These are phyloP conservation scores for Poa annua DNA, from an alignment of 176 grass and related monocot genomes.

Conservation along the genomic window DNA sequence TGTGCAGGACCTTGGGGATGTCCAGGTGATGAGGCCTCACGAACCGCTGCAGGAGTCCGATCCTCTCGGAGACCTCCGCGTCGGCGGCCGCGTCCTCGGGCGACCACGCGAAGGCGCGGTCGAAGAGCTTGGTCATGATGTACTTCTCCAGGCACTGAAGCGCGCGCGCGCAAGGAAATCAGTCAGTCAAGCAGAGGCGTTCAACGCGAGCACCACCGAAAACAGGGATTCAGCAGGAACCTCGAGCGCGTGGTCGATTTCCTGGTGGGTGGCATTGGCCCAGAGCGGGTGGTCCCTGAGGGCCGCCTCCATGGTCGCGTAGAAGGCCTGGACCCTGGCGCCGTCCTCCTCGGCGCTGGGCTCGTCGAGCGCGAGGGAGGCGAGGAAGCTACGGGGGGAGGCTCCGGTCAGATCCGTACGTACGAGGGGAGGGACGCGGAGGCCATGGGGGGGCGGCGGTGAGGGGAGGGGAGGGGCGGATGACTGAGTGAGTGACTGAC, in stretches of 20 bases:
- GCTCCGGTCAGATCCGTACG: constrained; percentile 9
- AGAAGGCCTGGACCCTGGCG: constrained; percentile 71
- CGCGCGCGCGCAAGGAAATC: neutral
- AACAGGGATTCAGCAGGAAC: constrained; percentile 27
- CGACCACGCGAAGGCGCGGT: constrained; percentile 63
- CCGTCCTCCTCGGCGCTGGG: constrained; percentile 61
- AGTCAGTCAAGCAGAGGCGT: neutral
- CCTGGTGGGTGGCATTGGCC: constrained; percentile 67
- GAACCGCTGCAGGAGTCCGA: constrained; percentile 75
- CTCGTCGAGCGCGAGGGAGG: constrained; percentile 61
- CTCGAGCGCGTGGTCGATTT: constrained; percentile 88
- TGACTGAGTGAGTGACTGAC: neutral
- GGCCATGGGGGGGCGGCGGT: neutral
- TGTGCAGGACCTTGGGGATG: constrained; percentile 75
- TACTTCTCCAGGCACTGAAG: constrained; percentile 86
- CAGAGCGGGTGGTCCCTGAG: constrained; percentile 79
- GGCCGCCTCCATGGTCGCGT: constrained; percentile 62
- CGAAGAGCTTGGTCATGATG: constrained; percentile 89
- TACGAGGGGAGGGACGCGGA: neutral
- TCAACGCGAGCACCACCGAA: neutral
- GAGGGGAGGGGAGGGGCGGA: neutral
- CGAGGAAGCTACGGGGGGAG: constrained; percentile 67
- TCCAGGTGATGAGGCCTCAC: constrained; percentile 88
- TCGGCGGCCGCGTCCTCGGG: constrained; percentile 56
- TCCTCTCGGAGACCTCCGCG: constrained; percentile 69